Conservation (phyloP, 2,329 filamentous ascomycete genomes). For the Verticillium albo-atrum region DNA sequence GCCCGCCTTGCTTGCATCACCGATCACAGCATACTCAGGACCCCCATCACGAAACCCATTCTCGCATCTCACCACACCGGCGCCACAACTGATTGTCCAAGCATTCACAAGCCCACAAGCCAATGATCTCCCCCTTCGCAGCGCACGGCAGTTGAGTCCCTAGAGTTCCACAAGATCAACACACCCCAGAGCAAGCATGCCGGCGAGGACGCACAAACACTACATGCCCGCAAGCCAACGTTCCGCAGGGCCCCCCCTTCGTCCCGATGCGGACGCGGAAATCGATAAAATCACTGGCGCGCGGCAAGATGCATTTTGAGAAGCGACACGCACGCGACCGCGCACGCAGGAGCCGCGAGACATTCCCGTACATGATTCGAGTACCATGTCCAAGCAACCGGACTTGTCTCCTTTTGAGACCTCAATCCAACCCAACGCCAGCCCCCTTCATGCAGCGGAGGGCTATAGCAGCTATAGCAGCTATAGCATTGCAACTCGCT, state of each 20-base stretch:
- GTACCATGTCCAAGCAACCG: neutral
- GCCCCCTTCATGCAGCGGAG: neutral
- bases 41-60: neutral
- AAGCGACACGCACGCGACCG: neutral
- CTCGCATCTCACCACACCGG: neutral
- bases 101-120: neutral
- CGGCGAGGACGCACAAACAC: neutral
- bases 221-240: neutral
- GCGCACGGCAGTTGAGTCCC: neutral
- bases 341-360: neutral
- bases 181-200: neutral
- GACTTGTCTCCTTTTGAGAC: neutral
- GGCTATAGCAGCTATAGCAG: neutral
- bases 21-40: too few species aligned
- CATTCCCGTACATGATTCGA: neutral
- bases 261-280: neutral
- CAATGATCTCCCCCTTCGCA: neutral
- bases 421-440: neutral
- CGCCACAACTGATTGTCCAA: neutral
- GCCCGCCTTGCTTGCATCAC: too few species aligned
- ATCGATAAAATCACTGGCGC: neutral
- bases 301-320: constrained; percentile 1
- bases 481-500: neutral
- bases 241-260: neutral
- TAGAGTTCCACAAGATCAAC: neutral